A percentile compares a stretch with the other conserved stretches of the same genome.
These are phyloP conservation scores for Leptographium flavum DNA, from an alignment of 2,329 filamentous ascomycete species.

Conservation along the genomic window DNA sequence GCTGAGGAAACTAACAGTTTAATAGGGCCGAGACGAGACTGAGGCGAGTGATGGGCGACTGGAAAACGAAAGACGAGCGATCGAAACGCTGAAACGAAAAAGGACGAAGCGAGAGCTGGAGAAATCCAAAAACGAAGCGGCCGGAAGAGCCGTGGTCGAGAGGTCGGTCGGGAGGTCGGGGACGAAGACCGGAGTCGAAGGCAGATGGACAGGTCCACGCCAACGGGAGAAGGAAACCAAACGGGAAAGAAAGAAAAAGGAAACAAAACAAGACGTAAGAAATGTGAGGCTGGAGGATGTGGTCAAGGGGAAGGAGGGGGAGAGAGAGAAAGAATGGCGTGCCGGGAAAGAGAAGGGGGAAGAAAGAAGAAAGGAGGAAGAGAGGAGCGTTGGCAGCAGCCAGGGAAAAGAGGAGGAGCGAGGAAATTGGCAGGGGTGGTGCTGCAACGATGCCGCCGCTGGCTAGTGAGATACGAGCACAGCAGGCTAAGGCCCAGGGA, in stretches of 20 bases:
- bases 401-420: neutral
- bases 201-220: neutral
- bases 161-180: no score
- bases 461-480: neutral
- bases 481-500: neutral
- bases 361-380: neutral
- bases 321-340: neutral
- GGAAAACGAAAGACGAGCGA: neutral
- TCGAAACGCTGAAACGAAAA: neutral
- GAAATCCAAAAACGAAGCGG: neutral
- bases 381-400: neutral
- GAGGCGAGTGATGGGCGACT: neutral
- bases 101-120: neutral
- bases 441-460: neutral
- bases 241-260: neutral
- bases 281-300: conserved; percentile 1
- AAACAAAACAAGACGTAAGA: conserved; percentile 1
- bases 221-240: neutral
- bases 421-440: neutral
- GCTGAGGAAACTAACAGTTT: neutral
- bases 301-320: neutral
- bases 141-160: neutral
- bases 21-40: neutral
- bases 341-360: neutral
- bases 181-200: no score